These are phyloP conservation scores for Aspergillus fumigatiaffinis DNA, from an alignment of 2,329 filamentous ascomycete genomes.

Conservation along the genomic window DNA sequence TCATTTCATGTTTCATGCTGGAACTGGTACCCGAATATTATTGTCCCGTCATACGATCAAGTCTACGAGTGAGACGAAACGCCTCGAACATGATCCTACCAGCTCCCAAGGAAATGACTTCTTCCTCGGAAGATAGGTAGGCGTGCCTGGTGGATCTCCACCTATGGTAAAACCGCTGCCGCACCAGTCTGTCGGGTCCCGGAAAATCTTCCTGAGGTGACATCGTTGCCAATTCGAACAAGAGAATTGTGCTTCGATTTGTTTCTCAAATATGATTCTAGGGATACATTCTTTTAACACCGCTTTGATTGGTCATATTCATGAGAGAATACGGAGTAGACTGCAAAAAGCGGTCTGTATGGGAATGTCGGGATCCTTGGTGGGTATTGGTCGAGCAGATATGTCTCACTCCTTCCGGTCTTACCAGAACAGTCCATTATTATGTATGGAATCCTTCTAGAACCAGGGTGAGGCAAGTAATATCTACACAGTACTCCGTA, in stretches of 20 bases:
- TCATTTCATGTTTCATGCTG: background rate
- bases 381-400: background rate
- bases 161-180: slow-evolving; percentile 11
- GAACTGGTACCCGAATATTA: background rate
- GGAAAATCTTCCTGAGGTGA: background rate
- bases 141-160: slow-evolving; percentile 6
- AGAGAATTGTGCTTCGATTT: background rate
- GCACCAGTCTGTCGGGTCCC: slow-evolving; percentile 26
- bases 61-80: background rate
- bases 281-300: background rate
- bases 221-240: background rate
- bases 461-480: background rate
- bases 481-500: background rate
- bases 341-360: background rate
- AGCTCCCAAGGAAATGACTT: background rate
- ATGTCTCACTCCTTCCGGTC: background rate
- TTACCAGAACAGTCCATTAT: background rate
- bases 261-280: background rate
- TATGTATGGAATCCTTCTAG: slow-evolving; percentile 16
- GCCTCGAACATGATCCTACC: background rate
- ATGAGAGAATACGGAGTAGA: background rate
- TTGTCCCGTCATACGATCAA: background rate
- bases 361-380: background rate
- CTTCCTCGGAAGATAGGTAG: background rate
- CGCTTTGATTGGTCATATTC: background rate